Evolutionary conservation across 345 rosid species (phyloP), one percentile per base, ranked within the genome.

Genomic region (Pugionium cornutum): DNA sequence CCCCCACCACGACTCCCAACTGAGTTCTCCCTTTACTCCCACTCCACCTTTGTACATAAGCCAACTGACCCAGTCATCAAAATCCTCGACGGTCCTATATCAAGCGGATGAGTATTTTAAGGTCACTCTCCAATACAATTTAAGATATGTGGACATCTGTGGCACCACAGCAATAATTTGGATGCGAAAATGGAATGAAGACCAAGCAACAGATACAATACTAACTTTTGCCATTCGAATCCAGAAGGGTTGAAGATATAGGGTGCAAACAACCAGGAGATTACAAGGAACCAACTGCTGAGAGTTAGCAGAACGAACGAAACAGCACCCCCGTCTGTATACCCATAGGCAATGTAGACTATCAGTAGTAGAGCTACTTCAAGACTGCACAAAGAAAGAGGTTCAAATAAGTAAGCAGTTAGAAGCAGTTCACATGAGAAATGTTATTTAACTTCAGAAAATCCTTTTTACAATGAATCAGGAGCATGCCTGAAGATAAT

Each of bases 1-100:
- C 32, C 88, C 89, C 97, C 99, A 94, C 99, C 99, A 94, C 42
- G 96, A 82, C 77, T 94, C 99, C 99, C 99, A 94, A 81, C 97
- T 94, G 62, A 80, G 78, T 59, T 94, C 99, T 62, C 99, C 97
- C 80, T 90, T 94, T 70, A 94, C 91, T 50, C 99, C 99, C 2
- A 94, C 96, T 60, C 99, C 99, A 69, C 99, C 99, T 88, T 84
- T 94, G 75, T 94, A 94, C 59, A 94, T 78, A 75, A 94, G 95
- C 99, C 99, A 94, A 79, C 82, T 83, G 60, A 87, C 79, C 99
- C 97, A 94, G 74, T 94, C 83, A 67, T 94, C 99, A 79, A 94
- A 90, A 84, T 94, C 99, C 77, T 86, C 99, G 4, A 94, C 99
- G 10, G 99, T 94, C 81, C 99, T 94, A 80, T 62, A 39, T 59